A percentile compares a stretch with the other conserved stretches of the same genome.
phyloP scores from a whole-genome alignment of 306 rosid species.

The Dryas octopetala region DNA sequence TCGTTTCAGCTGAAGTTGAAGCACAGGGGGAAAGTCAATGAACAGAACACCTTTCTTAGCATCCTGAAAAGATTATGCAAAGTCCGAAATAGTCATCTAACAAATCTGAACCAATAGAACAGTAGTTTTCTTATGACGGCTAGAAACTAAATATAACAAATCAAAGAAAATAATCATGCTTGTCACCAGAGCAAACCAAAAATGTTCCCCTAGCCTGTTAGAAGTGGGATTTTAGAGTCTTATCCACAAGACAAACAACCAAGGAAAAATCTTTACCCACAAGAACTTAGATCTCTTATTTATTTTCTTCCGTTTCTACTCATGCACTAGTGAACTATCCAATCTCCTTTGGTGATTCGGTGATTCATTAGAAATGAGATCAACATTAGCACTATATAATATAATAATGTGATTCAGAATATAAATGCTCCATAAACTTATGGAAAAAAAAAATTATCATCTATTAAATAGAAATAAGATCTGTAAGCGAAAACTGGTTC shows the following conservation, averaged over 20 bases:
- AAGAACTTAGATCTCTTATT: not conserved
- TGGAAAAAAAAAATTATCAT: not conserved
- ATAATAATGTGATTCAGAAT: not conserved
- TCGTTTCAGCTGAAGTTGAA: constrained; percentile 96
- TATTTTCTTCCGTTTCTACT: not conserved
- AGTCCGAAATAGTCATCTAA: not conserved
- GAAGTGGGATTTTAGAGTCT: not conserved
- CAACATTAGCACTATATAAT: not conserved
- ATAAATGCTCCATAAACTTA: not conserved
- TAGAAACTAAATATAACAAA: not conserved
- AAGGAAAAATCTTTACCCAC: not conserved
- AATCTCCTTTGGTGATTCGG: not conserved
- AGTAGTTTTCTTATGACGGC: not conserved
- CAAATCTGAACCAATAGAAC: not conserved
- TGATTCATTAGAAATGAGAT: not conserved
- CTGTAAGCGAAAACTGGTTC: not conserved
- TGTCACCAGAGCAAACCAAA: not conserved
- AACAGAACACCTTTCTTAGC: constrained; percentile 96
- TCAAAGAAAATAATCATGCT: not conserved
- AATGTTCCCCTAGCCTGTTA: not conserved
- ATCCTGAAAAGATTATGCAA: constrained; percentile 56
- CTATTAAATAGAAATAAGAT: not conserved
- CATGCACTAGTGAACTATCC: not conserved
- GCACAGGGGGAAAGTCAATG: constrained; percentile 96
- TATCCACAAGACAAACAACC: not conserved